These are phyloP conservation scores for Collariella sp. DNA, from an alignment of 495 filamentous ascomycete genomes.

Conservation along the genomic window DNA sequence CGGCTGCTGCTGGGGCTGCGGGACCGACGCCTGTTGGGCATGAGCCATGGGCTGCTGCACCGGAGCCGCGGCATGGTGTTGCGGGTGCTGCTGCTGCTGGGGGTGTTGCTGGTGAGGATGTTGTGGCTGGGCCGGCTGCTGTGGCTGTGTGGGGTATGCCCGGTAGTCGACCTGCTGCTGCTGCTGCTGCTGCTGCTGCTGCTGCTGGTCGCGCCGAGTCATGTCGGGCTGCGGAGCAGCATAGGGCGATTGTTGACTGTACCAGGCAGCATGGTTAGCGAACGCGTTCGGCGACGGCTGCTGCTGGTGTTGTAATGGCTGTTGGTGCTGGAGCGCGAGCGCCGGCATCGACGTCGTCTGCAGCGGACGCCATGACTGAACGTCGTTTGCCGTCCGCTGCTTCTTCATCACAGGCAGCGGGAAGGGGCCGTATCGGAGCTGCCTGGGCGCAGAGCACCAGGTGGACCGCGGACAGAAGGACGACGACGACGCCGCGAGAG, in stretches of 20 bases:
- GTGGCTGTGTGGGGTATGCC: slow-evolving; percentile 23
- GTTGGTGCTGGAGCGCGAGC: slow-evolving; percentile 22
- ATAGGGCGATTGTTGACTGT: slow-evolving; percentile 24
- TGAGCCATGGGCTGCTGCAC: slow-evolving; percentile 36
- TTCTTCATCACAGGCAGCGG: slow-evolving; percentile 27
- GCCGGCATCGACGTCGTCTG: slow-evolving; percentile 28
- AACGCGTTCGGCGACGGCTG: slow-evolving; percentile 17
- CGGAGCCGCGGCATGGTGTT: slow-evolving; percentile 15
- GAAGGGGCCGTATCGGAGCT: slow-evolving; percentile 11
- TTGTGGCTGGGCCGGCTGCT: slow-evolving; percentile 26
- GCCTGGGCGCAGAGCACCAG: slow-evolving; percentile 27
- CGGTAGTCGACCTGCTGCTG: slow-evolving; percentile 30
- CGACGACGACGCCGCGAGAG: slow-evolving; percentile 6
- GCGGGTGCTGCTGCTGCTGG: slow-evolving; percentile 18
- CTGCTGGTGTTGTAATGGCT: slow-evolving; percentile 15
- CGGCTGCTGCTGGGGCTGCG: slow-evolving; percentile 32
- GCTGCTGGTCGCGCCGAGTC: slow-evolving; percentile 37
- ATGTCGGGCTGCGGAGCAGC: slow-evolving; percentile 32
- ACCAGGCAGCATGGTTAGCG: slow-evolving; percentile 29
- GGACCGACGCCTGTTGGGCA: slow-evolving; percentile 32
- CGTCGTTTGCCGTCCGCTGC: slow-evolving; percentile 23
- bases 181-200: no score
- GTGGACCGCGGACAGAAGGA: slow-evolving; percentile 17
- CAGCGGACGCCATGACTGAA: slow-evolving; percentile 28
- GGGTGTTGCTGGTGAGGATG: slow-evolving; percentile 27